A percentile compares a stretch with the other conserved stretches of the same genome.
phyloP scores from a whole-genome alignment of 225 moss, liverwort and hornwort genomes.

The Marchantia polymorpha region DNA sequence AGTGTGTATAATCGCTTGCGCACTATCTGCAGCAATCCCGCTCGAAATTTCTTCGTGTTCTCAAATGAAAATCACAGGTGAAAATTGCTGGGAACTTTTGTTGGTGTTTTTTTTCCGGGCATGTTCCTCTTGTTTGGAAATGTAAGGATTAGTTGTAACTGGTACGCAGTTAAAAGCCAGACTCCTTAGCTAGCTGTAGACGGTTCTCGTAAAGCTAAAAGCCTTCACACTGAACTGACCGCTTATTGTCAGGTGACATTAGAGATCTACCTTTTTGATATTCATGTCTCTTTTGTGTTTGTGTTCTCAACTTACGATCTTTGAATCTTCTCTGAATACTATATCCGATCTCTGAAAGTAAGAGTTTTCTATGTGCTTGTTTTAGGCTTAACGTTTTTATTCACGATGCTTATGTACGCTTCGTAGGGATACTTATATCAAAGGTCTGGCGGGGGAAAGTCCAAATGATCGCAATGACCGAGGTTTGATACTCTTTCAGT shows the following conservation, averaged over 20 bases:
- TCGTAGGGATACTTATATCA: conserved; percentile 83
- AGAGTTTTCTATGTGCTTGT: neutral
- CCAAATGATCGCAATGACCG: conserved; percentile 98
- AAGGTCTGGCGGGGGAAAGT: conserved; percentile 64
- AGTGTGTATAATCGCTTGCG: conserved; percentile 89
- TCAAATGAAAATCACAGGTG: conserved; percentile 94
- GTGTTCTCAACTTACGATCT: neutral
- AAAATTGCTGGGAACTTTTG: neutral
- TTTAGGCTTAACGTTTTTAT: neutral
- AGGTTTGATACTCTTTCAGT: conserved; percentile 44
- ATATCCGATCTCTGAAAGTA: no score
- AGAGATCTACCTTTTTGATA: neutral
- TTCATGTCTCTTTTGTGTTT: neutral
- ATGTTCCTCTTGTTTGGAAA: neutral
- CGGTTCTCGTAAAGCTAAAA: neutral
- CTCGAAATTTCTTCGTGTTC: conserved; percentile 84
- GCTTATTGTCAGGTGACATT: neutral
- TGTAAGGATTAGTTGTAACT: no score
- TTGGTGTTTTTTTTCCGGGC: neutral
- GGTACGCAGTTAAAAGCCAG: neutral
- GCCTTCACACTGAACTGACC: neutral
- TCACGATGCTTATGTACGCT: neutral
- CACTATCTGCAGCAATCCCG: conserved; percentile 70
- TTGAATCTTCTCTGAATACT: neutral
- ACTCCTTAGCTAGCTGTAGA: neutral